phyloP scores from a whole-genome alignment of 495 filamentous ascomycete species.

The Hyaloscypha variabilis region DNA sequence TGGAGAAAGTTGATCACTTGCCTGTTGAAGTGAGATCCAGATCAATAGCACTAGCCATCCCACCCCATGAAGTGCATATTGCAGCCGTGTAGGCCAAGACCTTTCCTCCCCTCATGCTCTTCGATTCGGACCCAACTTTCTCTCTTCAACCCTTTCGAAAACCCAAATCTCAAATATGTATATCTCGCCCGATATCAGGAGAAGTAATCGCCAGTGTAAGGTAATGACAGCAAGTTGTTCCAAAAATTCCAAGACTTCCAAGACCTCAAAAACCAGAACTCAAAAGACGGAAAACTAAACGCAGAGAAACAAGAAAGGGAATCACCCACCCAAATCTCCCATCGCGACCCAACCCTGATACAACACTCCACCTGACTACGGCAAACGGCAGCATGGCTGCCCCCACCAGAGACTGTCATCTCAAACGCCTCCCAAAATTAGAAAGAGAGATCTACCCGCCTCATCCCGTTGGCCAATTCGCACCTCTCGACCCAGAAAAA shows the following conservation, averaged over 20 bases:
- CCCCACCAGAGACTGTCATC: not conserved
- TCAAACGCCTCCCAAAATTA: not conserved
- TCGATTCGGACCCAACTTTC: not conserved
- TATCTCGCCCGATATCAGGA: not conserved
- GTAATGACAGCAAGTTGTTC: not conserved
- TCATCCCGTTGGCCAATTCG: not conserved
- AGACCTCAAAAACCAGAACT: not conserved
- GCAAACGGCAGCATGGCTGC: not conserved
- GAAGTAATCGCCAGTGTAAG: not conserved
- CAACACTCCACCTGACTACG: not conserved
- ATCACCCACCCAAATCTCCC: not conserved
- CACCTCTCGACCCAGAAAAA: not conserved
- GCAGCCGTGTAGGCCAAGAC: constrained; percentile 16
- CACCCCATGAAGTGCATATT: constrained; percentile 20
- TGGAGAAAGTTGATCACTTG: constrained; percentile 6
- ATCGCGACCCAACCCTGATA: too few relatives aligned
- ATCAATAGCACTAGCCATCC: constrained; percentile 15
- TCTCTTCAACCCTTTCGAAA: not conserved
- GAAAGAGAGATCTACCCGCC: not conserved
- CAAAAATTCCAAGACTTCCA: not conserved
- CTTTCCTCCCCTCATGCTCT: constrained; percentile 21
- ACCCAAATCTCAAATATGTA: not conserved
- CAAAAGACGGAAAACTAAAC: not conserved
- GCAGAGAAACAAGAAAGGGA: not conserved
- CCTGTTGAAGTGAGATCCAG: constrained; percentile 22